Evolutionary conservation across 441 rosid species (phyloP), one percentile per base, ranked within the genome.

Genomic region (Bocquillonia castaneifolia): DNA sequence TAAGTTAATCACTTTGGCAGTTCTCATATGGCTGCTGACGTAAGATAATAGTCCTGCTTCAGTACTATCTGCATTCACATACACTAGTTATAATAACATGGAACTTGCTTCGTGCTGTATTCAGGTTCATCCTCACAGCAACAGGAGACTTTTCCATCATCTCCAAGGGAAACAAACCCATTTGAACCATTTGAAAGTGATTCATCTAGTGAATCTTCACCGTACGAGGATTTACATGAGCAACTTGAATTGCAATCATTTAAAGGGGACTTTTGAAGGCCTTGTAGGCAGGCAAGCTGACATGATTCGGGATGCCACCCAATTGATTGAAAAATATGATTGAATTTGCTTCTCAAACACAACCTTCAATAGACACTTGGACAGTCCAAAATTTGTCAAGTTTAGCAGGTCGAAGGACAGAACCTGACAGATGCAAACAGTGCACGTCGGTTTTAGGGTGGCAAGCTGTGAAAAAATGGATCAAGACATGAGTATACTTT

Each of bases 101-200:
- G 66, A 68, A 59, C 61, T 77, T 39, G 70, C 45, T 58, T 39
- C 31, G 22, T 52, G 34, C 22, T 73, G 71, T 32, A 52, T 66
- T 61, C 89, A 95, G 98, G 96, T 75, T 84, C 96, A 31, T 75
- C 87, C 34, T 87, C 97, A 9, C 93, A 84, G 76, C 92, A 80
- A 68, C 79, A 82, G 67, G 96, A 92, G 6, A 85, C 92, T 14
- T 83, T 87, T 75, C 92, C 93, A 28, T 81, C 88, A 25, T 90
- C 99, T 51, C 95, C 96, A 28, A 81, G 80, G 79, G 98, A 95
- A 72, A 61, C 80, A 54, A 79, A 89, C 55, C 72, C 81, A 37
- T 90, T 83, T 42, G 75, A 72, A 57, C 47, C 48, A 34, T 68
- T 20, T 58, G 93, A 82, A 78, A 87, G 88, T 53, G 98, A 90